A percentile compares a stretch with the other conserved stretches of the same genome.
These are phyloP conservation scores for Starmerella geochares DNA, from an alignment of 805 yeast species.

Conservation along the genomic window DNA sequence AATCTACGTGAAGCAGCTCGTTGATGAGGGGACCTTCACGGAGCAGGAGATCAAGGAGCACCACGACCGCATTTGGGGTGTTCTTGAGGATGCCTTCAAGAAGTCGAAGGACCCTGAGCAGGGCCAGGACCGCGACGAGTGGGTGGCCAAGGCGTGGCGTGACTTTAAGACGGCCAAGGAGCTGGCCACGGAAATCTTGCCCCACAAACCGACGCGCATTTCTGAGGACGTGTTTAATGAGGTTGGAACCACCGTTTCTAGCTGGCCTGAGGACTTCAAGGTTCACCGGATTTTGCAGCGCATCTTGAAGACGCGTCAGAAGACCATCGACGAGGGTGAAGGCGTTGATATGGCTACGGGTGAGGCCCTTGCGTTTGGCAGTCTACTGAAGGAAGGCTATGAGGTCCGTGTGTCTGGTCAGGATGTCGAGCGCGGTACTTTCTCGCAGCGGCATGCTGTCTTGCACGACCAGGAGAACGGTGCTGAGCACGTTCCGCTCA, in stretches of 20 bases:
- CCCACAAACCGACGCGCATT: slow-evolving; percentile 92
- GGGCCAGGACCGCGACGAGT: slow-evolving; percentile 62
- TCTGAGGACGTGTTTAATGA: slow-evolving; percentile 58
- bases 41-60: slow-evolving; percentile 87
- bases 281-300: slow-evolving; percentile 94
- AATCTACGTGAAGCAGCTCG: slow-evolving; percentile 66
- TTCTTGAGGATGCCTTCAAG: slow-evolving; percentile 78
- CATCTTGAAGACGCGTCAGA: slow-evolving; percentile 77
- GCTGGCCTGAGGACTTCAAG: slow-evolving; percentile 78
- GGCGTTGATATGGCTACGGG: slow-evolving; percentile 99
- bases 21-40: slow-evolving; percentile 81
- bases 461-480: slow-evolving; percentile 91
- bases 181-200: slow-evolving; percentile 87
- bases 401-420: slow-evolving; percentile 97
- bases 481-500: slow-evolving; percentile 72
- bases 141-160: slow-evolving; percentile 99
- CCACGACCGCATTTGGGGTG: slow-evolving; percentile 95
- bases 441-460: slow-evolving; percentile 98
- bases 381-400: slow-evolving; percentile 83
- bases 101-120: slow-evolving; percentile 88
- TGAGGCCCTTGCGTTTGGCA: slow-evolving; percentile 96
- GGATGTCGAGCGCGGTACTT: slow-evolving; percentile 99
- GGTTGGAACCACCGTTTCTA: slow-evolving; percentile 67
- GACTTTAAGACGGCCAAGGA: slow-evolving; percentile 96
- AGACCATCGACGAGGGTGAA: slow-evolving; percentile 77